A percentile compares a stretch with the other conserved stretches of the same genome.
Conservation (phyloP, 805 yeast species). For the Schizosaccharomyces cryophilus region DNA sequence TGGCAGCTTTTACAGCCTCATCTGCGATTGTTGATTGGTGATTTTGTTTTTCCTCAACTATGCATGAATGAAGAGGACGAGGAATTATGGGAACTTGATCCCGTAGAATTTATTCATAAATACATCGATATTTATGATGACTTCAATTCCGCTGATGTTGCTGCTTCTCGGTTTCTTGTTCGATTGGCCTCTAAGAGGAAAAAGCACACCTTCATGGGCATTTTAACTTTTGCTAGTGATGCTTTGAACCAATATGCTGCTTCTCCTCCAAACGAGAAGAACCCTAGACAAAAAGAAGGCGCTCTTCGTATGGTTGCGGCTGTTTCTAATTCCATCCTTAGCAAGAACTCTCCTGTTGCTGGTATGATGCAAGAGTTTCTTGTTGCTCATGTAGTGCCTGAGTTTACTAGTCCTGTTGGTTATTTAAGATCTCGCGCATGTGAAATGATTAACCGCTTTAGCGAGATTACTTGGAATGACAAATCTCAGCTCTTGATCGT, state of each 20-base stretch:
- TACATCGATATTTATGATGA: conserved; percentile 40
- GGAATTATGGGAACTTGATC: conserved; percentile 63
- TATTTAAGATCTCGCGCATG: conserved; percentile 46
- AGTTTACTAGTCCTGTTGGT: conserved; percentile 29
- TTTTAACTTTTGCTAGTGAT: conserved; percentile 33
- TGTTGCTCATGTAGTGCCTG: conserved; percentile 41
- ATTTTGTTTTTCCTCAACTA: conserved; percentile 51
- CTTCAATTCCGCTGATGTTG: conserved; percentile 42
- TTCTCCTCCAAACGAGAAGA: conserved; percentile 11
- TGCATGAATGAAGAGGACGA: conserved; percentile 43
- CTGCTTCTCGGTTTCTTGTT: conserved; percentile 49
- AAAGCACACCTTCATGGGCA: conserved; percentile 32
- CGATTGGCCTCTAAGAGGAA: conserved; percentile 49
- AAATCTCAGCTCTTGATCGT: conserved; percentile 33
- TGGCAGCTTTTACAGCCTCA: conserved; percentile 49
- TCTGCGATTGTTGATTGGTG: conserved; percentile 36
- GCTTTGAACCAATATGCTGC: conserved; percentile 16
- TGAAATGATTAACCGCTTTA: conserved; percentile 28
- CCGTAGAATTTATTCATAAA: conserved; percentile 63
- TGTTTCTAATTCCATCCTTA: conserved; percentile 30
- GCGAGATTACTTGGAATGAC: conserved; percentile 34
- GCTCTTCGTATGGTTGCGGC: conserved; percentile 56
- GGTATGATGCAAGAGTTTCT: conserved; percentile 48
- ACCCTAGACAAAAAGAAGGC: conserved; percentile 51
- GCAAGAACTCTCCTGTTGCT: conserved; percentile 30